Evolutionary conservation across 1,139 yeast genomes (phyloP), one percentile per base, ranked within the genome.

Genomic region (Casaregolazyma suthepensis): DNA sequence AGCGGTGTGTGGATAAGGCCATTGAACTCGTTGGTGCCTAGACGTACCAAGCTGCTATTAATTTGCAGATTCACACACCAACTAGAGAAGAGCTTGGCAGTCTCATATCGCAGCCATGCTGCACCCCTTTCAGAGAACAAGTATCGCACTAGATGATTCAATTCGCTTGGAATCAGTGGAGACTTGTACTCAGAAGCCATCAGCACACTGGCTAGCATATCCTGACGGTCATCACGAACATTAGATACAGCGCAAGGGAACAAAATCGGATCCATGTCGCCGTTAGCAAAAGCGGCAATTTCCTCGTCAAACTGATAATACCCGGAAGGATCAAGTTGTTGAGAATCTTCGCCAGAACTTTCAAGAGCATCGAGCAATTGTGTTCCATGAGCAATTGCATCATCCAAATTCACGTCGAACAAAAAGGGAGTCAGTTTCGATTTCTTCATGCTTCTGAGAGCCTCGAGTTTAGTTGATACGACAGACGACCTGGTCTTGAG

Each of bases 91-190:
- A 59, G 59, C 55, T 59, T 61, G 9, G 67, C 68, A 9, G 69
- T 59, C 7, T 55, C 52, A 50, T 62, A 63, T 10, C 69, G 55
- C 15, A 65, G 58, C 68, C 67, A 64, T 1, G 66, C 60, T 2
- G 68, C 58, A 1, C 68, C 68, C 18, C 63, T 61, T 43, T 61
- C 65, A n/a, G 66, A 63, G 26, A 65, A 62, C 5, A 64, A 54
- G 48, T 59, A 59, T 12, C 55, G 50, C 26, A 62, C 58, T 3
- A 65, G 57, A 23, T 52, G 54, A 9, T 50, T 46, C 31, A 65
- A 54, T 19, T 65, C 67, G 7, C 65, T 59, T 3, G 54, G 37
- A 12, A 54, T 55, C 29, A 65, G 49, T 19, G 57, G 57, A 2
- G 66, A 61, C 18, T 52, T 53, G 38, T 64, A 63, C 29, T 59